Evolutionary conservation across 257 asterid genomes (phyloP).

Genomic region (Echium plantagineum): DNA sequence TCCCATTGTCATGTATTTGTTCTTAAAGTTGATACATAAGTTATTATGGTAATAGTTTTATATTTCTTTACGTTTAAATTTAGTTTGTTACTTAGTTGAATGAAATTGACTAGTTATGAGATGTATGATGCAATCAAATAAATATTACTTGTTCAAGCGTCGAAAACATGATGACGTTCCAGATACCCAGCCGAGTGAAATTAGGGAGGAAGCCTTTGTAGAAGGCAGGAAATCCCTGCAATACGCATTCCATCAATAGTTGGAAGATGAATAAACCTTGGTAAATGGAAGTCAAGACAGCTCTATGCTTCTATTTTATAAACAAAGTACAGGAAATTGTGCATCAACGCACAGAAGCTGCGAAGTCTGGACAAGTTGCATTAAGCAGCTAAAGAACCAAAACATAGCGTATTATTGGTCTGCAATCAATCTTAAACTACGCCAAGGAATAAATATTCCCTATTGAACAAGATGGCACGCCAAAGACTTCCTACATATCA

Average conservation of each 20-base stretch:
- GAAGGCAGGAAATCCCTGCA: conserved; percentile 70
- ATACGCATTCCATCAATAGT: conserved; percentile 2
- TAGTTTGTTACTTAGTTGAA: neutral
- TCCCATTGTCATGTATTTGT: neutral
- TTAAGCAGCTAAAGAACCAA: neutral
- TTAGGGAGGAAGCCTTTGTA: conserved; percentile 87
- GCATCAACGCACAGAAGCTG: too few relatives aligned
- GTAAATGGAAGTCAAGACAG: neutral
- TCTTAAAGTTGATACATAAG: neutral
- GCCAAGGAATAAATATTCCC: neutral
- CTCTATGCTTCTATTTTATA: neutral
- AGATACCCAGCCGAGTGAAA: conserved; percentile 65
- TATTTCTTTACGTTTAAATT: too few relatives aligned
- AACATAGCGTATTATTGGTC: neutral
- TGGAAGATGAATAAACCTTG: neutral
- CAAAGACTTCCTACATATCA: neutral
- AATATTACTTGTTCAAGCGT: conserved; percentile 63
- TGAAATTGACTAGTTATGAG: neutral
- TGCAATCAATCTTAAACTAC: neutral
- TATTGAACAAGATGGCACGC: neutral
- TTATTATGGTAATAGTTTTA: neutral
- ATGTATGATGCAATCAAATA: conserved; percentile 7
- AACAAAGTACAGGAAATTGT: neutral
- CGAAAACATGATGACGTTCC: conserved; percentile 87
- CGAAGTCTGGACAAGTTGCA: neutral